Conservation (phyloP, 2,329 filamentous ascomycete species). For the Penicillium olsonii region DNA sequence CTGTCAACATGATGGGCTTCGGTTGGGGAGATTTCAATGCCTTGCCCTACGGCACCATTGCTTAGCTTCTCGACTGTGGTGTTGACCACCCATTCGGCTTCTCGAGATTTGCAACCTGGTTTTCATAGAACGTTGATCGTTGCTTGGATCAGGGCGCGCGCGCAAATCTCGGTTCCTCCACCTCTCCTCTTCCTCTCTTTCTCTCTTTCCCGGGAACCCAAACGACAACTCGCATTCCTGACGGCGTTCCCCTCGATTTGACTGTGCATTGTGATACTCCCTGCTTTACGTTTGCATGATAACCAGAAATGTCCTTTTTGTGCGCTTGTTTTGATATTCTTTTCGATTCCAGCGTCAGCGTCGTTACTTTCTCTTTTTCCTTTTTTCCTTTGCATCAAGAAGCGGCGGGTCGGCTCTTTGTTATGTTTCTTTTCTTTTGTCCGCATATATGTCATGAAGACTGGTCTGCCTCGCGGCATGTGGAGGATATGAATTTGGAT, state of each 20-base stretch:
- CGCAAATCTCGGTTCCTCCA: neutral
- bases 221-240: constrained; percentile 40
- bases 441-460: constrained; percentile 51
- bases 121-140: constrained; percentile 24
- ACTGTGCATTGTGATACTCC: constrained; percentile 47
- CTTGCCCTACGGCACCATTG: constrained; percentile 69
- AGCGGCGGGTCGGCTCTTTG: constrained; percentile 51
- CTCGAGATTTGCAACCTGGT: neutral
- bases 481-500: constrained; percentile 45
- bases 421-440: constrained; percentile 37
- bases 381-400: constrained; percentile 42
- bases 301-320: constrained; percentile 26
- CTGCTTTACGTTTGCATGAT: constrained; percentile 40
- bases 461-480: constrained; percentile 52
- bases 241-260: constrained; percentile 53
- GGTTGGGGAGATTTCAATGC: constrained; percentile 72
- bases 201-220: constrained; percentile 21
- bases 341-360: constrained; percentile 52
- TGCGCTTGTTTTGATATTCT: constrained; percentile 43
- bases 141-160: constrained; percentile 1
- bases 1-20: constrained; percentile 82
- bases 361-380: constrained; percentile 32
- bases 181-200: neutral
- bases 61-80: constrained; percentile 53
- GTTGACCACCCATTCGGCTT: constrained; percentile 24